Base-by-base conservation (phyloP, 495 filamentous ascomycete species). In the Mycothermus thermophilus region DNA sequence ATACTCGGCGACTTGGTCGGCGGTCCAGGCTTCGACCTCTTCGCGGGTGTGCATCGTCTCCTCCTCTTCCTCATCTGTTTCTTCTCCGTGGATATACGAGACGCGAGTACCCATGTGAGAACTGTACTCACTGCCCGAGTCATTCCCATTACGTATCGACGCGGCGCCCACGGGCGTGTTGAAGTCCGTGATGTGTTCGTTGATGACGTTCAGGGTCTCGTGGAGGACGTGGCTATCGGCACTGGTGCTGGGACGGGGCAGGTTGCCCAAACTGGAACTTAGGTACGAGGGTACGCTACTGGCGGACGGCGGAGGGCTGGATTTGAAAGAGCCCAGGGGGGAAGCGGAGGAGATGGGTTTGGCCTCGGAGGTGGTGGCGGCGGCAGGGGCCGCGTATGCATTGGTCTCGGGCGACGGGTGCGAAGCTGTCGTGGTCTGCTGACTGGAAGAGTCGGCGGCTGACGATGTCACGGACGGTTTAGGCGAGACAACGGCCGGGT, bases 121-220 rank as follows among this genome's bases (percentile, higher is more conserved):
- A 54, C 84, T 90, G 51, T 92, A 93, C 53, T 93, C 84, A 59
- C 84, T 93, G 11, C 73, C 82, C 14, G 84, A 90, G 54, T 90
- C 85, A 37, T 75, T 84, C n/a, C 70, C 61, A 14, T 69, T 64
- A 30, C 76, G 71, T 16, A 52, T 37, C 29, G 39, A 43, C 14
- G 58, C 54, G 35, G 62, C 66, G 40, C 58, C 51, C 25, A 76
- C 71, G 28, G 84, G 73, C 5, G 77, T 84, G 51, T 77, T 77
- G 37, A 99, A 77, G 51, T 94, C 84, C 16, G 85, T 94, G 30
- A 99, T 96, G 52, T 95, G 92, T 57, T 99, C 92, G 48, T 99
- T 74, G 48, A 99, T 99, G 21, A 96, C 92, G 47, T 84, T 93
- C 38, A 99, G 58, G 0, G 92, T 96, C 50, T 99, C 88, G 50